Evolutionary conservation across 495 filamentous ascomycete species (phyloP), one percentile per base, ranked within the genome.

Genomic region (Penicillium mononematosum): DNA sequence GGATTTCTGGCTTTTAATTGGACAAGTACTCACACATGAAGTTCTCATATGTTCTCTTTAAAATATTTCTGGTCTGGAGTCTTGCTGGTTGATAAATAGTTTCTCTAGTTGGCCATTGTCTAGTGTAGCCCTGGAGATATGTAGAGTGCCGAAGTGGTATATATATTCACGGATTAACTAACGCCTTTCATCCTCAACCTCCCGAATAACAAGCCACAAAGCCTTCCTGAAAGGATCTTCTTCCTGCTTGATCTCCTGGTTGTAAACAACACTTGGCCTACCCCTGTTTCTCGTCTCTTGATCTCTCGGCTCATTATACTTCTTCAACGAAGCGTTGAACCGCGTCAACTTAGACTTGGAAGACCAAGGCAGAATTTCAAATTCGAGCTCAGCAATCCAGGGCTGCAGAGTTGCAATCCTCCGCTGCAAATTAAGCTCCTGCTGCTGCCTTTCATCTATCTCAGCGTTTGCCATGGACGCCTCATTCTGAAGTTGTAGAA

Each of bases 291-390:
- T 31, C 24, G 16, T 49, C 5, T 44, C 50, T 41, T 45, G 46
- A 47, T 53, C 14, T 12, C 12, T 34, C 20, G 53, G 34, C 17
- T 52, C 27, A 50, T 65, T 62, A 22, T 53, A 53, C 44, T 69
- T 70, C 52, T 65, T 70, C 36, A 70, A 50, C 9, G 61, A 57
- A n/a, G 59, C 57, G 45, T 70, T 70, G 22, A 70, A 70, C 1
- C 63, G 52, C 2, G 61, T 62, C 51, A 70, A 58, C 29, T 47
- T 62, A 0, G 65, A 67, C 50, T 70, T 62, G 0, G 60, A 58
- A 31, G 56, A 67, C 69, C 60, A 61, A 4, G 67, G 67, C 43
- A 64, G 39, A 36, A 66, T 41, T 39, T 69, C 58, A 25, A 72
- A 19, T 19, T 66, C 60, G 7, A 72, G 50, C 36, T 65, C 63